These are phyloP conservation scores for Candida taoyuanica DNA, from an alignment of 805 yeast species.

Conservation along the genomic window DNA sequence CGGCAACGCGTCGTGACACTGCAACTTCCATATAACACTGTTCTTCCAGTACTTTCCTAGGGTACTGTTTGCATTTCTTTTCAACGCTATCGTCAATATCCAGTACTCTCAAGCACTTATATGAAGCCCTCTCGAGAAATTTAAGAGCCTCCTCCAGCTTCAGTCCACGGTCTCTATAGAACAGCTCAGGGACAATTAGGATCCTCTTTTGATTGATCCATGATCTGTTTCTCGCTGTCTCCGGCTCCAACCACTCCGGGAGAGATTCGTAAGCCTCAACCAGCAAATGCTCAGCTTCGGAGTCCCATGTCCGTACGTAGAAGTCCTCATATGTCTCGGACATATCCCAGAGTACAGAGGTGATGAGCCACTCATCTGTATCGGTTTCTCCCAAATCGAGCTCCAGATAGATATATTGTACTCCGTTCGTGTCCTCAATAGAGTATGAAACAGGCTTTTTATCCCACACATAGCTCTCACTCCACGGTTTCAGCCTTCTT, in stretches of 20 bases:
- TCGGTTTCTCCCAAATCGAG: slow-evolving; percentile 39
- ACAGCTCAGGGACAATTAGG: slow-evolving; percentile 37
- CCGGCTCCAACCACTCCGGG: slow-evolving; percentile 46
- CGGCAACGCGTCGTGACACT: slow-evolving; percentile 19
- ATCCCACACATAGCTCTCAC: slow-evolving; percentile 40
- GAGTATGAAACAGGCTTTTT: slow-evolving; percentile 21
- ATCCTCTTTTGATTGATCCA: slow-evolving; percentile 46
- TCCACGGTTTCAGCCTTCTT: slow-evolving; percentile 32
- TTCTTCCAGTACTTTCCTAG: slow-evolving; percentile 27
- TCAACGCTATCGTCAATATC: slow-evolving; percentile 22
- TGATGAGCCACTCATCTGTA: slow-evolving; percentile 43
- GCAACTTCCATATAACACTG: slow-evolving; percentile 15
- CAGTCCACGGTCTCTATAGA: slow-evolving; percentile 32
- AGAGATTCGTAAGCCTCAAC: slow-evolving; percentile 44
- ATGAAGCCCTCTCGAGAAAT: slow-evolving; percentile 35
- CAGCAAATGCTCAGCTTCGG: slow-evolving; percentile 53
- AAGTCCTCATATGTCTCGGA: slow-evolving; percentile 32
- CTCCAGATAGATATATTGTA: slow-evolving; percentile 31
- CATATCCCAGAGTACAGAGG: slow-evolving; percentile 36
- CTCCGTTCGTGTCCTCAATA: too few species aligned
- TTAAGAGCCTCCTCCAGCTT: slow-evolving; percentile 35
- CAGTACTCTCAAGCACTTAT: slow-evolving; percentile 29
- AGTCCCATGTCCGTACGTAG: slow-evolving; percentile 44
- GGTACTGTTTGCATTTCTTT: slow-evolving; percentile 23
- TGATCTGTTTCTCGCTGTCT: slow-evolving; percentile 42